Conservation (phyloP, 2,329 filamentous ascomycete species). For the Bipolaris victoriae region DNA sequence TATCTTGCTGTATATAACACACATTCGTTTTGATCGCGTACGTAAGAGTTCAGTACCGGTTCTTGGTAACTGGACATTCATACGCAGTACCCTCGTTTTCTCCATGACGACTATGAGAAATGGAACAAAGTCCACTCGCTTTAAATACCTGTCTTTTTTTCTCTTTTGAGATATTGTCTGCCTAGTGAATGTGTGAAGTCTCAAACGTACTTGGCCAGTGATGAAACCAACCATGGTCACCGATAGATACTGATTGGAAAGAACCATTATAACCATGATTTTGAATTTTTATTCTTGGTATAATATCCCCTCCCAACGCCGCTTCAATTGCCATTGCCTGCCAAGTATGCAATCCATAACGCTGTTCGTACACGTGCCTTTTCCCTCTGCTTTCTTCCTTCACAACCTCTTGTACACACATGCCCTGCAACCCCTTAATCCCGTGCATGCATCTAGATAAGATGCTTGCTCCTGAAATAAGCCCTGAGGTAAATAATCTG, state of each 20-base stretch:
- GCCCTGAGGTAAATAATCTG: constrained; percentile 97
- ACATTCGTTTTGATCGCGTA: neutral
- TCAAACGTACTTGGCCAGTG: too few relatives aligned
- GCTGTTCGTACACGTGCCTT: neutral
- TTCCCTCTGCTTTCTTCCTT: neutral
- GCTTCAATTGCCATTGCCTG: constrained; percentile 17
- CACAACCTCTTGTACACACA: constrained; percentile 2
- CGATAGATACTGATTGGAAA: too few relatives aligned
- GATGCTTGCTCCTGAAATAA: constrained; percentile 75
- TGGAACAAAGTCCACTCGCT: too few relatives aligned
- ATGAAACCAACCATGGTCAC: too few relatives aligned
- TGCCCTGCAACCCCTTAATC: neutral
- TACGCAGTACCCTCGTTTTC: too few relatives aligned
- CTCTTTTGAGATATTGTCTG: too few relatives aligned
- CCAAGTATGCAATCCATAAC: constrained; percentile 26
- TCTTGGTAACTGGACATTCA: too few relatives aligned
- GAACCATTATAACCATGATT: neutral
- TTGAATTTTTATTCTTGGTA: constrained; percentile 5
- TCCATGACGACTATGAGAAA: too few relatives aligned
- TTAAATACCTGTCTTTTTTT: too few relatives aligned
- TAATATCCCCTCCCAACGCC: constrained; percentile 34
- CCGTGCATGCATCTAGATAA: constrained; percentile 49
- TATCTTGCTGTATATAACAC: neutral
- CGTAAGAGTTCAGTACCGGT: neutral
- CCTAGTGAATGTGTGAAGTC: too few relatives aligned